Evolutionary conservation across 257 asterid species (phyloP), one percentile per base, ranked within the genome.

Genomic region (Catharanthus roseus): DNA sequence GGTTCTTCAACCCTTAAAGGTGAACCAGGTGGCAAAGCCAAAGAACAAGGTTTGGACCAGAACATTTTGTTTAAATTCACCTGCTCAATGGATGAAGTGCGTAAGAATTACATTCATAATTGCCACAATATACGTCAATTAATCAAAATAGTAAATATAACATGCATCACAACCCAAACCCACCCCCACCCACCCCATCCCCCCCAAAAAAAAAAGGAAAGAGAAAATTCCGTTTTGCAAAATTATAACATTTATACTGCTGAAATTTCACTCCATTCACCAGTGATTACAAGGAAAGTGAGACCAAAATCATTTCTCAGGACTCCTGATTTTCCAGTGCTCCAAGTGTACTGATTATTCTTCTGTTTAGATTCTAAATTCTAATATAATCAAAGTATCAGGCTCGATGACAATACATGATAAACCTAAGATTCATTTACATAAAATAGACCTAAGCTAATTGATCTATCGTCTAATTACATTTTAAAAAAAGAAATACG

Each of bases 31-130:
- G 93, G 83, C 83, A 93, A 78, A 6, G 95, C 96, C 86, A 93
- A 81, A 54, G 99, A 91, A 54, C 82, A 74, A 65, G 99, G 99
- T 79, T 90, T 91, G 51, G 95, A 83, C 95, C 96, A 89, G 78
- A 91, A 89, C 96, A 93, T 83, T 88, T 88, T 89, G 78, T 91
- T 86, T 80, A 86, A 81, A 75, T 85, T 91, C 79, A 83, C 97
- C 97, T 91, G 68, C 73, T 33, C 28, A 64, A 72, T 60, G 18
- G 36, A 57, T n/a, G 39, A 33, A 16, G 71, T 10, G 12, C 7
- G 49, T 38, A 44, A 61, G 2, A 23, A 34, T 12, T 21, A n/a
- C 1, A 57, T 49, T 54, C 64, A 61, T 34, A 9, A 5, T 19
- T 4, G 38, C 39, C 18, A 50, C 24, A n/a, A n/a, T n/a, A n/a